phyloP scores from a whole-genome alignment of 257 asterid species.

The Capsicum chinense region DNA sequence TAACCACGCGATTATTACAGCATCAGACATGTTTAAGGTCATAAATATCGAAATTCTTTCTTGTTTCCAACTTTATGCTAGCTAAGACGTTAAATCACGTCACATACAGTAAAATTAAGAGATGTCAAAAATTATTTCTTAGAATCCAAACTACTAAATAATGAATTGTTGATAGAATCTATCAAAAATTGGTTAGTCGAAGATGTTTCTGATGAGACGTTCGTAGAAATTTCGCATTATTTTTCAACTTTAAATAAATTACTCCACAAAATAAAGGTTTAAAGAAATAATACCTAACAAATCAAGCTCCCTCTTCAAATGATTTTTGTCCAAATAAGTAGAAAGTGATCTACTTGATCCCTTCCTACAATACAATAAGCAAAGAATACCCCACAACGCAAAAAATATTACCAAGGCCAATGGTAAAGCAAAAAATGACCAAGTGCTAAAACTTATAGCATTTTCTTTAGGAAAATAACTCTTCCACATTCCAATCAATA shows the following conservation, averaged over 20 bases:
- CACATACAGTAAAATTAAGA: neutral
- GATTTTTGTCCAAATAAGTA: slow-evolving; percentile 64
- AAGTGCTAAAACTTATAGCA: slow-evolving; percentile 80
- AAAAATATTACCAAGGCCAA: slow-evolving; percentile 61
- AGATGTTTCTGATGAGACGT: no score
- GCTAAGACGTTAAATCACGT: neutral
- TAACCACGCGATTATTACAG: neutral
- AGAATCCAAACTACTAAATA: neutral
- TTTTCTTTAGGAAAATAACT: slow-evolving; percentile 76
- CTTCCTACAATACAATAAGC: slow-evolving; percentile 60
- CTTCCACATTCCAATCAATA: slow-evolving; percentile 97
- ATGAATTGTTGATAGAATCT: neutral
- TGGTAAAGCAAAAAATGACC: slow-evolving; percentile 83
- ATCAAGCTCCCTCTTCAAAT: slow-evolving; percentile 77
- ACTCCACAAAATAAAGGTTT: neutral
- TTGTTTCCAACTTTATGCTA: neutral
- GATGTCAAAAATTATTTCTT: neutral
- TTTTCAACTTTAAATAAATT: no score
- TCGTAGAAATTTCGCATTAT: neutral
- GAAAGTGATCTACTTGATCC: slow-evolving; percentile 59
- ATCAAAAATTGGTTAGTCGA: no score
- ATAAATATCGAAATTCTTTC: neutral
- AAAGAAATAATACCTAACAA: slow-evolving; percentile 58
- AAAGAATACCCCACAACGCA: slow-evolving; percentile 73
- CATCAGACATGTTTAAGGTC: neutral